Evolutionary conservation across 305 asterid species (phyloP).

Genomic region (Vinca major): DNA sequence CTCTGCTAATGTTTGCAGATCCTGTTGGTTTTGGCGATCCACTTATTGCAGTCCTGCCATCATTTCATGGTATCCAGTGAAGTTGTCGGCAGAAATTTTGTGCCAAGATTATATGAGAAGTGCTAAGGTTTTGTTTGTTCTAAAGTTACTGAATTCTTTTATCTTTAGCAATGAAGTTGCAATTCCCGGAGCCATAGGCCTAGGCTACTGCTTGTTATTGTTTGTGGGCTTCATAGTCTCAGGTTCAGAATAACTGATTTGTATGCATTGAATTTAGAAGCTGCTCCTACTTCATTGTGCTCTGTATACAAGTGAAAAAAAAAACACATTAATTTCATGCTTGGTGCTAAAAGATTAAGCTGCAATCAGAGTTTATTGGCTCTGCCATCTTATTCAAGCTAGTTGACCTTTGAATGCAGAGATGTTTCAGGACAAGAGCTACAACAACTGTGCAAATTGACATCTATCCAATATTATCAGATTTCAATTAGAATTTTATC

Average conservation of each 20-base stretch:
- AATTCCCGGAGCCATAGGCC: neutral
- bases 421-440: neutral
- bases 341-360: neutral
- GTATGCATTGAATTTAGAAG: neutral
- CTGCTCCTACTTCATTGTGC: neutral
- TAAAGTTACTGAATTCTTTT: conserved; percentile 6
- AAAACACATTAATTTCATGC: neutral
- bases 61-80: conserved; percentile 51
- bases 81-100: conserved; percentile 3
- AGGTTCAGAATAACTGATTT: conserved; percentile 5
- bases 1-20: conserved; percentile 31
- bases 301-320: conserved; percentile 7
- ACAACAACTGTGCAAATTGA: neutral
- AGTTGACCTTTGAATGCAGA: neutral
- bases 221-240: conserved; percentile 2
- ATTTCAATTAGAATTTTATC: neutral
- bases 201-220: conserved; percentile 7
- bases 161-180: conserved; percentile 6
- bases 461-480: neutral
- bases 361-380: neutral
- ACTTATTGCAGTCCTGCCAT: conserved; percentile 60
- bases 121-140: neutral
- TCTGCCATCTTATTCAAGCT: neutral
- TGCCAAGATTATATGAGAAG: conserved; percentile 3
- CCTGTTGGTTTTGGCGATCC: conserved; percentile 82